Conservation (phyloP, 2,329 filamentous ascomycete species). For the Cladosporium cucumerinum region DNA sequence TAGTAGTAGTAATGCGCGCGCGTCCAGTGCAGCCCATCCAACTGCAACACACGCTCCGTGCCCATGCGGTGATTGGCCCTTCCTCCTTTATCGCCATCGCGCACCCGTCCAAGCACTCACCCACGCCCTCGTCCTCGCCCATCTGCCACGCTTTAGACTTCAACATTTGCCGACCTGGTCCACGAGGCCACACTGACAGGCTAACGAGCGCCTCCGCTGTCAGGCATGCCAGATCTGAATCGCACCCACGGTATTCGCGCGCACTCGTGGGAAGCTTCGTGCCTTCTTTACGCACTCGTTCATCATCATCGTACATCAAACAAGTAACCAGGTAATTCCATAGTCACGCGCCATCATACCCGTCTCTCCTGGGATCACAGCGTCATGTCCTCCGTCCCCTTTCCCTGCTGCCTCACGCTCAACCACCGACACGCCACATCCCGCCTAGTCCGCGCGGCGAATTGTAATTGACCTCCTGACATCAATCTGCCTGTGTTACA, state of each 20-base stretch:
- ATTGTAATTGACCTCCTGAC: slow-evolving; percentile 6
- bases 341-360: background rate
- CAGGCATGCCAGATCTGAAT: slow-evolving; percentile 1
- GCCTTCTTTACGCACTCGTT: background rate
- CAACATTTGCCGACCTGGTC: background rate
- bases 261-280: background rate
- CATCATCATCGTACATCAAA: background rate
- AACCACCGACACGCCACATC: slow-evolving; percentile 8
- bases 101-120: background rate
- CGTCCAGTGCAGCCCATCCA: background rate
- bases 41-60: background rate
- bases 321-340: background rate
- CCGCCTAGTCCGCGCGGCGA: slow-evolving; percentile 11
- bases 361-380: background rate
- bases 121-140: background rate
- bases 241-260: slow-evolving; percentile 9
- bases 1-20: background rate
- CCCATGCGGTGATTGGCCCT: background rate
- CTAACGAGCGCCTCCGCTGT: slow-evolving; percentile 1
- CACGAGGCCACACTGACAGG: slow-evolving; percentile 11
- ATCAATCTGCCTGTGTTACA: background rate
- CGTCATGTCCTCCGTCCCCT: background rate
- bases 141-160: slow-evolving; percentile 1
- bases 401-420: background rate
- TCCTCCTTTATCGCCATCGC: background rate